A percentile compares a stretch with the other conserved stretches of the same genome.
These are phyloP conservation scores for Yamadazyma philogaea DNA, from an alignment of 805 yeast species.

Conservation along the genomic window DNA sequence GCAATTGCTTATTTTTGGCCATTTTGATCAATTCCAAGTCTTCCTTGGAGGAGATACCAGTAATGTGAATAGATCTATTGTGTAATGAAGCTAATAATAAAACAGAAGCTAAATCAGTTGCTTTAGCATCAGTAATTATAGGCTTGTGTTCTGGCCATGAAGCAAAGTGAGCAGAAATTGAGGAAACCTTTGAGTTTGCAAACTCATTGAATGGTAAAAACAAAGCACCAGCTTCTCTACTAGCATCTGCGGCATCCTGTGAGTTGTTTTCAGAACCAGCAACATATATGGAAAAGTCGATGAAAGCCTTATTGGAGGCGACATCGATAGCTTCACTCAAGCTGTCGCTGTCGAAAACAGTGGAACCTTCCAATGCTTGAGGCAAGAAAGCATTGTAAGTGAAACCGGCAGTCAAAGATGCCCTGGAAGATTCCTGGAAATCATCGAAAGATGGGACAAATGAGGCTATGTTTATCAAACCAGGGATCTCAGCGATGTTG, in stretches of 20 bases:
- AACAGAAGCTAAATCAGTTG: slow-evolving; percentile 90
- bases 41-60: slow-evolving; percentile 75
- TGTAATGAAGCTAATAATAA: slow-evolving; percentile 85
- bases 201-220: slow-evolving; percentile 78
- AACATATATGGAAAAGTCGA: slow-evolving; percentile 79
- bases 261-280: slow-evolving; percentile 78
- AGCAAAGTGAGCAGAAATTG: slow-evolving; percentile 74
- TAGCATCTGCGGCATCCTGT: slow-evolving; percentile 55
- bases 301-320: slow-evolving; percentile 59
- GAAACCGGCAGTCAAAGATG: slow-evolving; percentile 82
- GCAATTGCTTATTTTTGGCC: slow-evolving; percentile 78
- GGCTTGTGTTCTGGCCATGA: slow-evolving; percentile 84
- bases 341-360: slow-evolving; percentile 62
- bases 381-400: slow-evolving; percentile 82
- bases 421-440: slow-evolving; percentile 64
- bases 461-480: slow-evolving; percentile 78
- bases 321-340: slow-evolving; percentile 61
- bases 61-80: slow-evolving; percentile 80
- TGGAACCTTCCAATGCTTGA: slow-evolving; percentile 57
- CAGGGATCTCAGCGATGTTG: slow-evolving; percentile 77
- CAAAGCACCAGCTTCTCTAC: slow-evolving; percentile 70
- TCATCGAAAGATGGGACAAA: slow-evolving; percentile 72
- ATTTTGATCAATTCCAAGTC: slow-evolving; percentile 81
- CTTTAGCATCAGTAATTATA: slow-evolving; percentile 86
- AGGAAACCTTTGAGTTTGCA: slow-evolving; percentile 65